These are phyloP conservation scores for Fraxinus greggii DNA, from an alignment of 305 asterid species.

Conservation along the genomic window DNA sequence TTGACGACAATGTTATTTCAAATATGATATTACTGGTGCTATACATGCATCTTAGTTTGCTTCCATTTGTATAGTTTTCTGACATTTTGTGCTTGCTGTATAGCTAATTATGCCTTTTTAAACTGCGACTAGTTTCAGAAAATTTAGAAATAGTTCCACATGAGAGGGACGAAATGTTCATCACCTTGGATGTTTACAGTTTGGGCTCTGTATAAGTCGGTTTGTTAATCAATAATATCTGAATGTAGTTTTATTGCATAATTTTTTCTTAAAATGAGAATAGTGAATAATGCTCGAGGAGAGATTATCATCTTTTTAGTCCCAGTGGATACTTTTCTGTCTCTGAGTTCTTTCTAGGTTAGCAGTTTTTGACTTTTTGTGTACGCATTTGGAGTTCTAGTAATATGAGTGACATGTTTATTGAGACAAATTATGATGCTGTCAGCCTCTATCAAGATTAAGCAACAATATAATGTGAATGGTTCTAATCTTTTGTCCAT, in stretches of 20 bases:
- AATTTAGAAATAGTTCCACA: conserved; percentile 8
- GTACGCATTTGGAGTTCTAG: neutral
- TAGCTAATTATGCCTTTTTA: neutral
- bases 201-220: neutral
- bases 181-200: neutral
- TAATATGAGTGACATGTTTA: neutral
- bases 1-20: conserved; percentile 2
- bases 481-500: neutral
- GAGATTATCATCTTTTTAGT: neutral
- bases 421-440: neutral
- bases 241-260: neutral
- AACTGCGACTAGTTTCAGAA: neutral
- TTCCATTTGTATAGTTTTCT: neutral
- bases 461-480: neutral
- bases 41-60: neutral
- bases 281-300: neutral
- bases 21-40: conserved; percentile 2
- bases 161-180: neutral
- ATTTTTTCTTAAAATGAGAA: neutral
- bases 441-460: neutral
- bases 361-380: neutral
- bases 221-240: neutral
- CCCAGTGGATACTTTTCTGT: neutral
- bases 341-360: neutral
- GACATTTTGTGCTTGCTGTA: conserved; percentile 4